phyloP scores from a whole-genome alignment of 164 flowering plant species.

The Pachysandra terminalis region DNA sequence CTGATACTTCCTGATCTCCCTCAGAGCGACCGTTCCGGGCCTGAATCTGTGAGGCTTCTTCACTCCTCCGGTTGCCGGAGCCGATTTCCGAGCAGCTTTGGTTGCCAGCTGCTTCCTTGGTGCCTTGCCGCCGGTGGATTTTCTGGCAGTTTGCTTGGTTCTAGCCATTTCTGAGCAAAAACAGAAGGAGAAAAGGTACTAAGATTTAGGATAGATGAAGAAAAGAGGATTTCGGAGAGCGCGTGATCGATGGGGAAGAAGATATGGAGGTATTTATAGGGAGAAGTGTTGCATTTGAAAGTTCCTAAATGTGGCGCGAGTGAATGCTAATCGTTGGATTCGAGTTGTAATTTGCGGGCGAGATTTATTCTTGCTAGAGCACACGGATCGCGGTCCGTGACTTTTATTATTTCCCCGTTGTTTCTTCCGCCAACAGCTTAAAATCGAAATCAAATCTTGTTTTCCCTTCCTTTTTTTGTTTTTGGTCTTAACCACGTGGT shows the following conservation, averaged over 20 bases:
- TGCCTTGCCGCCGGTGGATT: slow-evolving; percentile 21
- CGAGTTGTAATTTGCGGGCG: too few relatives aligned
- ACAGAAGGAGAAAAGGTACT: not conserved
- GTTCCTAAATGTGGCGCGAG: not conserved
- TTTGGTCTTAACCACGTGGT: too few relatives aligned
- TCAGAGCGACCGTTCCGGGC: slow-evolving; percentile 21
- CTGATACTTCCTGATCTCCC: slow-evolving; percentile 20
- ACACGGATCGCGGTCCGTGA: too few relatives aligned
- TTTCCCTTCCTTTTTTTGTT: too few relatives aligned
- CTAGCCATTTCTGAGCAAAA: slow-evolving; percentile 9
- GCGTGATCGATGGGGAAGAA: not conserved
- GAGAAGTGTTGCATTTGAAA: not conserved
- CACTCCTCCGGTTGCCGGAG: slow-evolving; percentile 24
- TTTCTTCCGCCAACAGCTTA: too few relatives aligned
- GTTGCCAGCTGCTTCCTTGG: slow-evolving; percentile 23
- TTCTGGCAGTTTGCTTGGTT: slow-evolving; percentile 20
- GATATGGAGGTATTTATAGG: not conserved
- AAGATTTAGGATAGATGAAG: not conserved
- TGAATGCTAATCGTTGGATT: too few relatives aligned
- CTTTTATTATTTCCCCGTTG: too few relatives aligned
- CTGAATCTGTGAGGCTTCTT: slow-evolving; percentile 24
- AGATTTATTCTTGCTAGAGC: too few relatives aligned
- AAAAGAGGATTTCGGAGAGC: not conserved
- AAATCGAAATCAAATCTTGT: too few relatives aligned
- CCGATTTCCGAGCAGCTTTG: slow-evolving; percentile 19